Evolutionary conservation across 2,329 filamentous ascomycete species (phyloP), one percentile per base, ranked within the genome.

Genomic region (Cadophora malorum): DNA sequence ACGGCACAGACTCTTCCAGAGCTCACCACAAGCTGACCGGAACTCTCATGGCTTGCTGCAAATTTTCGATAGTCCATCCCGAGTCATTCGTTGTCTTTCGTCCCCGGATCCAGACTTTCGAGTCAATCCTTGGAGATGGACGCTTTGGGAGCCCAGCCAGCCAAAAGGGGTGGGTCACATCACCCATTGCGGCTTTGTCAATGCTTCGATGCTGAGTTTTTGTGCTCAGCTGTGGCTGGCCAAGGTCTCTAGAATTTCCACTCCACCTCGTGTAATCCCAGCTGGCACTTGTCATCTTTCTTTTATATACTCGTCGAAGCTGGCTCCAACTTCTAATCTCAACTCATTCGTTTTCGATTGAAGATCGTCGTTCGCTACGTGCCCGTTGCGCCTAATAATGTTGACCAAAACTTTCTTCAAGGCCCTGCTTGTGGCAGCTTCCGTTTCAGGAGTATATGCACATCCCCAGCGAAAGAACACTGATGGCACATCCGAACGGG

Each of bases 371-470:
- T 47, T 64, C 41, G 21, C 50, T 64, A 47, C 35, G 38, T 55
- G 33, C 21, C 59, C 14, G 38, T 47, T 66, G 19, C 58, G 55
- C 47, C 65, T 47, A 21, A 72, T 72, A 21, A 72, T 72, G 70
- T 55, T 72, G 35, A 63, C 63, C 45, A 69, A 55, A 33, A 41
- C 45, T 21, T 25, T 64, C 45, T 63, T 67, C 59, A 67, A 67
- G n/a, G 65, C 63, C 31, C 45, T 65, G 19, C 14, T 69, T 5
- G 33, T 66, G 47, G 67, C 65, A 52, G 21, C 35, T 16, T 67
- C 64, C 53, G 41, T 68, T 25, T 65, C 64, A 50, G 66, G 38
- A n/a, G 58, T 45, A 21, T 21, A 38, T 63, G 69, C 66, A 2
- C 45, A 59, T 38, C 56, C 68, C 10, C 35, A 58, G n/a, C 4